Evolutionary conservation across 495 filamentous ascomycete species (phyloP).

Genomic region (Diplogelasinospora grovesii): DNA sequence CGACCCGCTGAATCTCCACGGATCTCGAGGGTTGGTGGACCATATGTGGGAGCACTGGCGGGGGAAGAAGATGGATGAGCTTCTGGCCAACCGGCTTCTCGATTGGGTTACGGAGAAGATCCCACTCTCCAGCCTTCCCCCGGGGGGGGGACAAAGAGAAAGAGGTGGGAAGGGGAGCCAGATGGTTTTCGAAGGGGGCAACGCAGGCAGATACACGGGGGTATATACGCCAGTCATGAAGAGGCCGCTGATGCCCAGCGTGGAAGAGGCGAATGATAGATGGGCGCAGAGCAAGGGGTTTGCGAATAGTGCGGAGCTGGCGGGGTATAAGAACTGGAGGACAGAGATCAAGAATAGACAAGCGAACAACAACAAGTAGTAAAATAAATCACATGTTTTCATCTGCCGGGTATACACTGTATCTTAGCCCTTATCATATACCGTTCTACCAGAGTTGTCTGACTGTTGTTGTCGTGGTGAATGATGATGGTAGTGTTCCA

Average conservation of each 20-base stretch:
- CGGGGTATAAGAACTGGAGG: slow-evolving; percentile 28
- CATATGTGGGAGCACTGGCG: slow-evolving; percentile 77
- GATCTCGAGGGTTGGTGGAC: slow-evolving; percentile 60
- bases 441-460: too few species aligned
- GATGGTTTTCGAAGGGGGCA: slow-evolving; percentile 66
- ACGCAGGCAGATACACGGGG: slow-evolving; percentile 52
- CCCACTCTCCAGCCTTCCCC: slow-evolving; percentile 16
- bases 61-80: slow-evolving; percentile 79
- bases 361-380: too few species aligned
- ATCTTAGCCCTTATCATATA: not conserved
- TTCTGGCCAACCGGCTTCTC: slow-evolving; percentile 63
- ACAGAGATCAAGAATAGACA: slow-evolving; percentile 26
- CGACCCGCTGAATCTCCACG: slow-evolving; percentile 43
- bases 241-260: slow-evolving; percentile 52
- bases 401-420: too few species aligned
- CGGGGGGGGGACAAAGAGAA: slow-evolving; percentile 8
- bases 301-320: slow-evolving; percentile 38
- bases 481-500: too few species aligned
- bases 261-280: slow-evolving; percentile 68
- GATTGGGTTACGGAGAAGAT: slow-evolving; percentile 53
- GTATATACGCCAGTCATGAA: slow-evolving; percentile 66
- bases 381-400: too few species aligned
- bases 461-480: too few species aligned
- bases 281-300: slow-evolving; percentile 68
- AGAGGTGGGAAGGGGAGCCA: slow-evolving; percentile 34